Conservation (phyloP, 2,329 filamentous ascomycete genomes). For the Colletotrichum costaricense region DNA sequence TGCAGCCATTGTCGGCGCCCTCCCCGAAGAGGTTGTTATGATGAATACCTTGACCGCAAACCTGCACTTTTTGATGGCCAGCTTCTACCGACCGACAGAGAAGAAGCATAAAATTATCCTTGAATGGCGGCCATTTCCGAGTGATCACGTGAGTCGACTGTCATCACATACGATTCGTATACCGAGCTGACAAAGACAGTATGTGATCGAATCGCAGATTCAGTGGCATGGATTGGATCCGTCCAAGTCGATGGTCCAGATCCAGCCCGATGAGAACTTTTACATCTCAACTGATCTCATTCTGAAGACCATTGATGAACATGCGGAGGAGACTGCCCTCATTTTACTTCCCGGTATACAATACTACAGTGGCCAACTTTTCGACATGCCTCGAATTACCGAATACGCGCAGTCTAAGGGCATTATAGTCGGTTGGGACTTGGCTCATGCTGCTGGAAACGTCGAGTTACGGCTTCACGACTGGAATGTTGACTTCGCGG, state of each 20-base stretch:
- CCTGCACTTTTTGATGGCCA: conserved; percentile 83
- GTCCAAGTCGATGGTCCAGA: conserved; percentile 76
- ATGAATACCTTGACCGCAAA: conserved; percentile 91
- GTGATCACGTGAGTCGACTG: conserved; percentile 73
- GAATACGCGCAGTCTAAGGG: conserved; percentile 74
- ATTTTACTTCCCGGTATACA: conserved; percentile 82
- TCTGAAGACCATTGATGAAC: conserved; percentile 73
- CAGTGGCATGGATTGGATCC: conserved; percentile 76
- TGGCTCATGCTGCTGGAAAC: conserved; percentile 82
- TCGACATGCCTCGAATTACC: conserved; percentile 80
- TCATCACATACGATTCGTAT: not conserved
- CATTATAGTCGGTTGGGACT: conserved; percentile 79
- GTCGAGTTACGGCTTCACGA: conserved; percentile 78
- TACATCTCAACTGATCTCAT: conserved; percentile 75
- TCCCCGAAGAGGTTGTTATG: conserved; percentile 79
- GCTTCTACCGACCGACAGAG: conserved; percentile 80
- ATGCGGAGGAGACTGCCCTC: conserved; percentile 74
- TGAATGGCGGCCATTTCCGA: conserved; percentile 92
- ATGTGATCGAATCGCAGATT: conserved; percentile 86
- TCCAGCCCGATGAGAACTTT: conserved; percentile 71
- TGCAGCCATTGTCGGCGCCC: conserved; percentile 80
- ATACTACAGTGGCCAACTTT: conserved; percentile 83
- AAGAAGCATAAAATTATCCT: conserved; percentile 81
- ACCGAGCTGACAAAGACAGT: conserved; percentile 57
- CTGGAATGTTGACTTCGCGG: conserved; percentile 85